Evolutionary conservation across 345 rosid species (phyloP), one percentile per base, ranked within the genome.

Genomic region (Cardamine resedifolia): DNA sequence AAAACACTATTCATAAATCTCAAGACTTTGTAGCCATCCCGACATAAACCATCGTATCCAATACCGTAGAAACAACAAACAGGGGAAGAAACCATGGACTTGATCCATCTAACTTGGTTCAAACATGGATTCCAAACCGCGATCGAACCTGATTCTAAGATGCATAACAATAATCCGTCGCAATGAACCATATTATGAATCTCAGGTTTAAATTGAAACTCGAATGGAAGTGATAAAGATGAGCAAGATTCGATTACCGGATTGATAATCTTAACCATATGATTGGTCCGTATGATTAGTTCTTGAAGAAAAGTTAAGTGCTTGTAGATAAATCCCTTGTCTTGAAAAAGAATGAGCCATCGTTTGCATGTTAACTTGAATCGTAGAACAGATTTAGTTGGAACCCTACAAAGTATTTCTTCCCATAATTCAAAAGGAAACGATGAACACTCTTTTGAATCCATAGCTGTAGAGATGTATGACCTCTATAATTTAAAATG

Each of bases 51-150:
- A 5, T 71, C 18, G 26, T 71, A 61, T 8, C 75, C 69, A 51
- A 71, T 18, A n/a, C 68, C 75, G 12, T 14, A 19, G 31, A 16
- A 20, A 62, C n/a, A 28, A 43, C 15, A 20, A 52, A 3, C 9
- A 23, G 15, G 18, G 16, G n/a, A 10, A 72, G 31, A 30, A 52
- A 4, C 1, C 31, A 41, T 3, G 27, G 68, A 27, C 18, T 50
- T 61, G 31, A 71, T 39, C 68, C 75, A 61, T 50, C 44, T 19
- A 71, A 61, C 75, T 18, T 62, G 62, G 11, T 52, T 41, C 62
- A 72, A 52, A 62, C 69, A 62, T 52, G 76, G 55, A 45, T 52
- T 72, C 62, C 76, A 72, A 20, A 72, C 3, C 11, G 69, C 69
- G 4, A 72, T 30, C 1, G 62, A 11, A 28, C 55, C 36, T 1